Evolutionary conservation across 2,329 filamentous ascomycete species (phyloP), one percentile per base, ranked within the genome.

Genomic region (Emmonsiellopsis sp.): DNA sequence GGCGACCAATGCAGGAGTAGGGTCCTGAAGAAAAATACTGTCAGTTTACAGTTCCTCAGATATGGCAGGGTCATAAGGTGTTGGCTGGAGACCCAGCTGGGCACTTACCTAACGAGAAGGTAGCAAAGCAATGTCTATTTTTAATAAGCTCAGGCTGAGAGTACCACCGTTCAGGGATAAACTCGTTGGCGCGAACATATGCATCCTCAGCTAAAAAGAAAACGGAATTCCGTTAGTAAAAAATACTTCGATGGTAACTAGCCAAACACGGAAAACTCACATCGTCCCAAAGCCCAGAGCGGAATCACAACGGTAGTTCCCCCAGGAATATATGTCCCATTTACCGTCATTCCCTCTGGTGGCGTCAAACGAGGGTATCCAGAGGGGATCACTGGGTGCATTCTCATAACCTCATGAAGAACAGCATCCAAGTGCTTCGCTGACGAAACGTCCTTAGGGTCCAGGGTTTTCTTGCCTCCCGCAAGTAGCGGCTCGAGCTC

Each of bases 331-430:
- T 55, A 48, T n/a, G 44, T 54, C 10, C 55, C 61, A 11, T 54
- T 52, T 11, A 62, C 48, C 11, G 40, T 32, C 7, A 64, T 57
- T 1, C 64, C 58, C 49, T 62, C 59, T 16, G 56, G 7, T 68
- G 72, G 72, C 1, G 72, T 73, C 9, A 66, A 46, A 4, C 74
- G 62, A 30, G 62, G 61, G 30, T 72, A 44, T 0, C 65, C 70
- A 9, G 63, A 64, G 1, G 70, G 68, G 1, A 73, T 67, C 0
- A 71, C 63, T 5, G 73, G 71, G 51, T 73, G 64, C 3, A 76
- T 60, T 13, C 73, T 67, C 3, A 75, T 59, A 2, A 70, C 62
- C 55, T 76, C 73, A 52, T 75, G 68, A 62, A 74, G 72, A n/a
- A 67, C 59, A 10, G 9, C 35, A 9, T 38, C 35, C 13, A 38